phyloP scores from a whole-genome alignment of 2,329 filamentous ascomycete species.

The Plenodomus biglobosus region DNA sequence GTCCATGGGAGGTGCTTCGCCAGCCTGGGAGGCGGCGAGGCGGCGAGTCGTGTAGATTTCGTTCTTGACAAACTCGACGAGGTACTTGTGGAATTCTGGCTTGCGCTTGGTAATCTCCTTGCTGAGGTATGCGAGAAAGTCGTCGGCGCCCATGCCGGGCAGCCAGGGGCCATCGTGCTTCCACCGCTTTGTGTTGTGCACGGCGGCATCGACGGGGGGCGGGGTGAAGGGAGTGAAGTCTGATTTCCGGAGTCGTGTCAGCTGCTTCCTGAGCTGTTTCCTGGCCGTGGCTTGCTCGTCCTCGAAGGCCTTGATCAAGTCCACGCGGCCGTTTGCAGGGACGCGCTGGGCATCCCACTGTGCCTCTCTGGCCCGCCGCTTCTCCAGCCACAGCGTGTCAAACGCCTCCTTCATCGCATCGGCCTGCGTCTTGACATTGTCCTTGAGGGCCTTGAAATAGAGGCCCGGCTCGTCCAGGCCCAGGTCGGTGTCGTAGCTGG shows the following conservation, averaged over 20 bases:
- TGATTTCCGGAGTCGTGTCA: constrained; percentile 1
- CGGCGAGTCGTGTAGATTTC: constrained; percentile 36
- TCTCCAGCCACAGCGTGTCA: constrained; percentile 7
- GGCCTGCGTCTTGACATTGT: constrained; percentile 15
- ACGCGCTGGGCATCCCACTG: constrained; percentile 2
- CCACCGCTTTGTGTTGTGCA: constrained; percentile 49
- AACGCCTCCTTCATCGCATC: constrained; percentile 5
- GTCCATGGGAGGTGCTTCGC: constrained; percentile 25
- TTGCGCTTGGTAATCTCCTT: constrained; percentile 46
- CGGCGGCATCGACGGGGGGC: constrained; percentile 21
- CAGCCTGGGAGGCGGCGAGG: constrained; percentile 17
- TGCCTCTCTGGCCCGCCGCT: constrained; percentile 8
- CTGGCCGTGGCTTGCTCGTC: constrained; percentile 3
- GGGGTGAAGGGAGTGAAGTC: constrained; percentile 26
- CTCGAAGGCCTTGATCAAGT: constrained; percentile 4
- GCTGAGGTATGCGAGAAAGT: constrained; percentile 56
- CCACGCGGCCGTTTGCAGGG: neutral
- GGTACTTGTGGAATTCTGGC: constrained; percentile 33
- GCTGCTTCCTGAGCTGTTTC: constrained; percentile 12
- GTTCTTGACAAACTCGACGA: constrained; percentile 36
- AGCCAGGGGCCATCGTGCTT: constrained; percentile 63
- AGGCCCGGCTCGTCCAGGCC: constrained; percentile 32
- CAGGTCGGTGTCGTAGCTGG: constrained; percentile 28
- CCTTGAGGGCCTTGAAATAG: constrained; percentile 28
- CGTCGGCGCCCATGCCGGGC: constrained; percentile 56